Conservation (phyloP, 176 grass and related monocot species). For the Pharus latifolius region DNA sequence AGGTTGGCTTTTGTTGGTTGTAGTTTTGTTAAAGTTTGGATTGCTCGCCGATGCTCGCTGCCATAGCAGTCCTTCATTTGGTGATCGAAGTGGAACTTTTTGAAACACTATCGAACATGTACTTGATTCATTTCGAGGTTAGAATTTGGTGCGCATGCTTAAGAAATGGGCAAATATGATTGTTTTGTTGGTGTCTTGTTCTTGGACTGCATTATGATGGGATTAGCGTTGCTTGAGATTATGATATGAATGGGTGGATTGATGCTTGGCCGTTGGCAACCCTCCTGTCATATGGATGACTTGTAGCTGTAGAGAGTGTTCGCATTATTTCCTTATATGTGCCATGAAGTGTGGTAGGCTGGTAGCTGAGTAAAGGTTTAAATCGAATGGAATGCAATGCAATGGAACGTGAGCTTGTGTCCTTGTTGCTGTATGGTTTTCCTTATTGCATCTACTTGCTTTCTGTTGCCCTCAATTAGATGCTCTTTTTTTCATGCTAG, state of each 20-base stretch:
- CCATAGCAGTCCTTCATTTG: background rate
- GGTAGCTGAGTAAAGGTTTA: background rate
- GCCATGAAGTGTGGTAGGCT: background rate
- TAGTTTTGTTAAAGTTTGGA: background rate
- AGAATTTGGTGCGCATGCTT: too few species aligned
- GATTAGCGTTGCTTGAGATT: background rate
- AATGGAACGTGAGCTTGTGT: background rate
- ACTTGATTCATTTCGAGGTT: background rate
- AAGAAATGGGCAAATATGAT: too few species aligned
- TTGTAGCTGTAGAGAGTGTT: background rate
- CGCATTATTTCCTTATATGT: background rate
- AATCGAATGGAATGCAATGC: background rate
- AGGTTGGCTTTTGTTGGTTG: background rate
- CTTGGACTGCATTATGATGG: background rate
- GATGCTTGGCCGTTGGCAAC: background rate
- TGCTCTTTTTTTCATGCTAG: background rate
- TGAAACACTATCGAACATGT: background rate
- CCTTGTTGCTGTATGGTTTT: background rate
- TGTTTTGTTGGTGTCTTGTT: too few species aligned
- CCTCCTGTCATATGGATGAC: background rate
- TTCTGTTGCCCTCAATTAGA: background rate
- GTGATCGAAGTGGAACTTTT: background rate
- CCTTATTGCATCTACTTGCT: background rate
- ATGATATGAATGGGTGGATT: background rate
- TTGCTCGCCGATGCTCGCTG: background rate